Base-by-base conservation (phyloP, 257 asterid genomes). In the Nicotiana obtusifolia region DNA sequence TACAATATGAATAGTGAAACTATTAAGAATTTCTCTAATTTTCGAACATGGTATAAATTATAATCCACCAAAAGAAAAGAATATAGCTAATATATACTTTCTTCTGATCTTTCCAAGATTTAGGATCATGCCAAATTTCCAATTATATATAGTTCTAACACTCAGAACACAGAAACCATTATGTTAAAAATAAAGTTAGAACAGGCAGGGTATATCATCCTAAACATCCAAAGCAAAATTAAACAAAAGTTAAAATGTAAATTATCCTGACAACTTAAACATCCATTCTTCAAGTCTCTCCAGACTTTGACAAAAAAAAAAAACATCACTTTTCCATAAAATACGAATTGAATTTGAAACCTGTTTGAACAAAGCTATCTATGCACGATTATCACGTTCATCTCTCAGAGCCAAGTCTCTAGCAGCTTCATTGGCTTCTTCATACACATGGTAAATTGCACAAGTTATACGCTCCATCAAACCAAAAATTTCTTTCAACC, bases 371-470 rank as follows among this genome's bases (percentile, higher is more conserved):
- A 17, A 33, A 66, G 76, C 11, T 31, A 37, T 37, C 24, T 66
- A 66, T 66, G 52, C 28, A 66, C 41, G 16, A 65, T 33, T 30
- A 20, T 10, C 47, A 33, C 47, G 47, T 35, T 35, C 41, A 37
- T 37, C 47, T 19, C 76, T 19, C 53, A 33, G 28, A 67, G 77
- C 77, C 77, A 19, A 37, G 31, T 68, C 19, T 44, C 56, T 68
- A 68, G 77, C 77, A 35, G 56, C 56, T 68, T 5, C 69, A 47
- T 80, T 64, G 37, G 77, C 64, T 64, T 68, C 82, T 35, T 80
- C 77, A 20, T 80, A 49, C 35, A 80, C 20, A 80, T 80, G 59
- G 41, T 80, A 47, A 47, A 80, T n/a, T 14, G 20, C 83, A 47
- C 62, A 26, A 47, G 35, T 15, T 7, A 80, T 9, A 16, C 19